Base-by-base conservation (phyloP, 73 alveolate genomes). In the Paramecium pentaurelia region DNA sequence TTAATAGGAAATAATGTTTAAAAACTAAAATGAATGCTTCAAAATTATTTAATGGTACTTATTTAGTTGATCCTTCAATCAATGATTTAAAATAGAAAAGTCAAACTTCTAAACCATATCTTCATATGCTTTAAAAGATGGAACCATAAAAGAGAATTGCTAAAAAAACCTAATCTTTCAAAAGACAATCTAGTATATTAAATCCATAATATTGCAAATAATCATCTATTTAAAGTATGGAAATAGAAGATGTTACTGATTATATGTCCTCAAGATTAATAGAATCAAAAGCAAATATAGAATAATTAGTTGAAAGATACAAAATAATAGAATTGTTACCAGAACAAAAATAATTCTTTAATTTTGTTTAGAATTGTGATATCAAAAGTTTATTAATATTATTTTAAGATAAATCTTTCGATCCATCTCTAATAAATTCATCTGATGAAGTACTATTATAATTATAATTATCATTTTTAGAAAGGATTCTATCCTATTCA, bases 61-160 rank as follows among this genome's bases (percentile, higher is more conserved):
- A 80, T 47, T 47, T 80, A 11, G 77, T 80, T 22, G 91, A 80
- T 80, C 91, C 91, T 11, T 38, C 91, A 6, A 80, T 80, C 4
- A 44, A 27, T 5, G 91, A 80, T 27, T 32, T 80, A 25, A 45
- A 18, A 6, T 45, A 45, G 32, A 25, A 45, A 44, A 44, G 58
- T n/a, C 8, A 22, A 45, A 44, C 44, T 22, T 11, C 25, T 32
- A 25, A 34, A 64, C 42, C 42, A 28, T 34, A 64, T 12, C 28
- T 64, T 12, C 49, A 64, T 1, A 32, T 32, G 42, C 28, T 64
- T 3, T 32, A 32, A 28, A 64, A 27, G 16, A 32, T 64, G 47
- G 84, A 64, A 27, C 84, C 84, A 3, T 32, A 64, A 20, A 64
- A 64, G 28, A 64, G 47, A 64, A 64, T 28, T 64, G 2, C 1